Conservation (phyloP, 2,329 filamentous ascomycete genomes). For the Claviceps digitariae region DNA sequence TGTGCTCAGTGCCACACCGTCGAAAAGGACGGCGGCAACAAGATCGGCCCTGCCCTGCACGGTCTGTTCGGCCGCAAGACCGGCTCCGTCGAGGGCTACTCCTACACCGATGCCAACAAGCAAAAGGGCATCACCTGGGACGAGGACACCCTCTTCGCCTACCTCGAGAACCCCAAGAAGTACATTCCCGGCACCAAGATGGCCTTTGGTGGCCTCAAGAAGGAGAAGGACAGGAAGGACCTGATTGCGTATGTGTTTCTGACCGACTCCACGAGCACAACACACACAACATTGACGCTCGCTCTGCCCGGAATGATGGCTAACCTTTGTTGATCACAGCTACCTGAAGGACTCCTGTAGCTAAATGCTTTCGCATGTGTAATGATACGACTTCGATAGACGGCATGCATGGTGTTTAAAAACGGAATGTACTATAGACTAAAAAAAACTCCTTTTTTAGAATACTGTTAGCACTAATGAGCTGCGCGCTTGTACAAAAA, state of each 20-base stretch:
- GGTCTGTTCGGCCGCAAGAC: slow-evolving; percentile 96
- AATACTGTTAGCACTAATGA: slow-evolving; percentile 14
- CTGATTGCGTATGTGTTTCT: slow-evolving; percentile 70
- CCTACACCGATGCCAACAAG: slow-evolving; percentile 99
- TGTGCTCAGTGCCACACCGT: slow-evolving; percentile 98
- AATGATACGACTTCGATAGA: slow-evolving; percentile 25
- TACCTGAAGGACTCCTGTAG: slow-evolving; percentile 57
- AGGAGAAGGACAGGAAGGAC: slow-evolving; percentile 98
- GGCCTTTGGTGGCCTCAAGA: slow-evolving; percentile 99
- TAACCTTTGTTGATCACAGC: slow-evolving; percentile 25
- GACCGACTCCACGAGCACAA: no score
- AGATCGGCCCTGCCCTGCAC: slow-evolving; percentile 94
- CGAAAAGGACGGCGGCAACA: slow-evolving; percentile 83
- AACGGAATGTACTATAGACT: slow-evolving; percentile 25
- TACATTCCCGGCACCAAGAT: slow-evolving; percentile 99
- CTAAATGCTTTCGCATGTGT: slow-evolving; percentile 33
- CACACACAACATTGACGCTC: background rate
- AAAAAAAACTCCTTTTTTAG: slow-evolving; percentile 9
- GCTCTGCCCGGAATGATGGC: slow-evolving; percentile 1
- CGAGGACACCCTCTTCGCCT: slow-evolving; percentile 77
- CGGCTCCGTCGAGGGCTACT: slow-evolving; percentile 79
- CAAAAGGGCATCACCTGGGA: slow-evolving; percentile 84
- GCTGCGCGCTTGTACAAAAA: slow-evolving; percentile 16
- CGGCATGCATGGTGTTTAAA: slow-evolving; percentile 14
- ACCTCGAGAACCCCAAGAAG: slow-evolving; percentile 99